A percentile compares a stretch with the other conserved stretches of the same genome.
phyloP scores from a whole-genome alignment of 345 rosid species.

The Lumnitzera littorea region DNA sequence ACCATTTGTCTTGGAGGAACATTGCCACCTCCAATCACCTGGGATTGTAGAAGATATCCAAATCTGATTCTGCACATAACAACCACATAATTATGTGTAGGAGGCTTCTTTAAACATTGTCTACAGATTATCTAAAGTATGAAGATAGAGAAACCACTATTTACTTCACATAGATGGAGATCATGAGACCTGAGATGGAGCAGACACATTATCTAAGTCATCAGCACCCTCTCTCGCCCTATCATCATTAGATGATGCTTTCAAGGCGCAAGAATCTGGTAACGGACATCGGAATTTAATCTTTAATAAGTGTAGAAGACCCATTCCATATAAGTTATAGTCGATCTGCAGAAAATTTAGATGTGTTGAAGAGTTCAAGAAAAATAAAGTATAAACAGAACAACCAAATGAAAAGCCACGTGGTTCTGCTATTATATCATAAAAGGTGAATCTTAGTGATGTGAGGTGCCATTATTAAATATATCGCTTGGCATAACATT shows the following conservation, averaged over 20 bases:
- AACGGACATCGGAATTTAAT: constrained; percentile 82
- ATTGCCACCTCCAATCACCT: constrained; percentile 67
- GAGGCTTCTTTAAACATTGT: constrained; percentile 15
- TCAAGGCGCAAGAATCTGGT: constrained; percentile 40
- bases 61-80: constrained; percentile 33
- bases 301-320: constrained; percentile 70
- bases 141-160: not conserved
- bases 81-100: constrained; percentile 53
- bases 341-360: constrained; percentile 49
- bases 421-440: no score
- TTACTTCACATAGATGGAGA: not conserved
- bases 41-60: constrained; percentile 79
- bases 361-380: constrained; percentile 3
- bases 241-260: constrained; percentile 23
- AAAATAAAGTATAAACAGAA: not conserved
- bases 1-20: constrained; percentile 33
- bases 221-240: constrained; percentile 24
- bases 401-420: not conserved
- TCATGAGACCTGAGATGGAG: constrained; percentile 28
- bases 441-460: no score
- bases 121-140: not conserved
- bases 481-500: no score
- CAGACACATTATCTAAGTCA: constrained; percentile 18
- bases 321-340: constrained; percentile 93
- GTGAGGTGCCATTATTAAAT: no score